Base-by-base conservation (phyloP, 2,329 filamentous ascomycete species). In the Fusarium nematophilum region DNA sequence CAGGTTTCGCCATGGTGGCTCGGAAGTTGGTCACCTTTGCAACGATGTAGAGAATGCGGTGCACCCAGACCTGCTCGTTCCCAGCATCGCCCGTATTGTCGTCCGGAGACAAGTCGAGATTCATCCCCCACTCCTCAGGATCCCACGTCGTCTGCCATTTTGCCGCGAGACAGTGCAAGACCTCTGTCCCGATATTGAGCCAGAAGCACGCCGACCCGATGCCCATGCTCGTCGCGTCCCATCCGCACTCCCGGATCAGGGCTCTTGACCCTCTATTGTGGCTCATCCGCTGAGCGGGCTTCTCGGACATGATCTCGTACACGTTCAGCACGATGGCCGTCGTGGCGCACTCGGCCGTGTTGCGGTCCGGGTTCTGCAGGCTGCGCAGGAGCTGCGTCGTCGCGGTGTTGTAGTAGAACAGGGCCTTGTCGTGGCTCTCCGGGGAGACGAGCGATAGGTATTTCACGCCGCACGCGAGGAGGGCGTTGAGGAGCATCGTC, bases 191-290 rank as follows among this genome's bases (percentile, higher is more conserved):
- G 13, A 96, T 88, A 67, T 96, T 97, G 30, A 97, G 81, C 93
- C 94, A 97, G 76, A 97, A 97, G 73, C 93, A 97, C 1, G 93
- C 92, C 1, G 88, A 86, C 1, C 92, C 93, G 15, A 97, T 86
- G 1, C 93, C 93, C 1, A 83, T 84, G 29, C 90, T 90, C 59
- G 82, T 86, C 1, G 92, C 92, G 67, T 92, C 90, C 94, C 94
- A 97, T 5, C 88, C 87, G 68, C 93, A 97, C 71, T 97, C 92
- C 58, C 92, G 91, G 68, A 97, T 93, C 43, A 97, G 79, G 2
- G 92, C 92, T 47, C 92, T 85, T 9, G 92, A 92, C 5, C 92
- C 92, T 0, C 90, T 89, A 64, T 94, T 93, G 70, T 97, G 93
- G 65, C 91, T 93, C 89, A 95, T 94, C n/a, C 90, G 84, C 66